A percentile compares a stretch with the other conserved stretches of the same genome.
These are phyloP conservation scores for Pugionium cornutum DNA, from an alignment of 345 rosid genomes.

Conservation along the genomic window DNA sequence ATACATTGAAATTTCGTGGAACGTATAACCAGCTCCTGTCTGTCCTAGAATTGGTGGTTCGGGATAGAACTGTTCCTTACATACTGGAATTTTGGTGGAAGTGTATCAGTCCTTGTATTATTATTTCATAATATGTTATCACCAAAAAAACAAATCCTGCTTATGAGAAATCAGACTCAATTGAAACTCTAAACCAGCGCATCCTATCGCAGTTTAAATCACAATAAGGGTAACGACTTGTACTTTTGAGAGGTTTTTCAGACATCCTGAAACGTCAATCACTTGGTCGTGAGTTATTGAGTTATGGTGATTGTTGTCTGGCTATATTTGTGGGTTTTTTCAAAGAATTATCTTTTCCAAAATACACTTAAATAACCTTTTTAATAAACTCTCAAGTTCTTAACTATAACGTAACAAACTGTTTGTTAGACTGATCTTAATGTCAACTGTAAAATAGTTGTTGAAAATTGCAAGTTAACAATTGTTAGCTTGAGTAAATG, in stretches of 20 bases:
- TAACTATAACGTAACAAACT: conserved; percentile 16
- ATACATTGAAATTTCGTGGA: conserved; percentile 43
- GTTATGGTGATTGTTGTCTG: no score
- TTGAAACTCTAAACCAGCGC: not conserved
- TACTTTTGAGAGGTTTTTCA: not conserved
- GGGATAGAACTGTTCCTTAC: conserved; percentile 61
- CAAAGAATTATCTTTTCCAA: no score
- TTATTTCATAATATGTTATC: not conserved
- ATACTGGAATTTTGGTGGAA: not conserved
- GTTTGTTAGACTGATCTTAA: conserved; percentile 22
- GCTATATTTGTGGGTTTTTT: no score
- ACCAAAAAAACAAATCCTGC: not conserved
- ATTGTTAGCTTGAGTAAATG: not conserved
- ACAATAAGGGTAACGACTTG: not conserved
- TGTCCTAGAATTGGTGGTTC: conserved; percentile 55
- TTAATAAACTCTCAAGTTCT: not conserved
- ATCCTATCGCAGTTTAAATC: not conserved
- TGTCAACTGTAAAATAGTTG: conserved; percentile 15
- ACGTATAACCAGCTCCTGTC: conserved; percentile 70
- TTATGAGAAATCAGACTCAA: not conserved
- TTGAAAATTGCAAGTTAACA: conserved; percentile 6
- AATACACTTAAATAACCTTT: not conserved
- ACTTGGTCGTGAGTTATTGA: no score
- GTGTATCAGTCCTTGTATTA: not conserved
- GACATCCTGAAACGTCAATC: not conserved